Base-by-base conservation (phyloP, 2,329 filamentous ascomycete species). In the Myriosclerotinia duriaeana region DNA sequence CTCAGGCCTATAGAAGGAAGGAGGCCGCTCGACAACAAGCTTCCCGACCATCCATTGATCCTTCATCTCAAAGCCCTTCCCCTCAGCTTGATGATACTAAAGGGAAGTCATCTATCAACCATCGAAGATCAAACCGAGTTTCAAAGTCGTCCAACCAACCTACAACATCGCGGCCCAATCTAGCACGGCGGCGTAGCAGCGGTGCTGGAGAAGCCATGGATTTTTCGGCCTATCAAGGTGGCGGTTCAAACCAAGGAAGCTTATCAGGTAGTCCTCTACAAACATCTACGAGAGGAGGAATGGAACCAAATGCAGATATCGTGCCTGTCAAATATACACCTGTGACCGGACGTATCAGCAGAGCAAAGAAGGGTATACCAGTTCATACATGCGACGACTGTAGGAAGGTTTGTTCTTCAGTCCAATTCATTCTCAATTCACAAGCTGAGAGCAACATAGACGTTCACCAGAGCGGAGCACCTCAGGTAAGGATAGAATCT, bases 381-480 rank as follows among this genome's bases (percentile, higher is more conserved):
- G 75, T 77, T 26, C 76, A 77, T 66, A 76, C 72, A 9, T 77
- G 75, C 68, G 73, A 73, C 30, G 69, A 73, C 26, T 76, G 75
- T 62, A 66, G 71, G 46, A 77, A 75, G 70, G 74, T 75, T 68
- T 50, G 68, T 58, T 26, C 44, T 61, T 38, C 5, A 1, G 14
- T 50, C 3, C 34, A 38, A 17, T 50, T 22, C 22, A 7, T 6
- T 26, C 22, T 11, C 14, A 50, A 50, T 8, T 17, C 44, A 40
- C 52, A 38, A 69, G 60, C 69, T 76, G 50, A 72, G 65, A 26
- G 53, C 34, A 42, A 53, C 53, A 20, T 65, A 87, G 85, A 87
- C 83, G 2, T 88, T 88, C 69, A 87, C 85, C 15, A 79, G 86
- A 72, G 86, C 85, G 40, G 85, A 88, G 72, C 86, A 88, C 76